A percentile compares a stretch with the other conserved stretches of the same genome.
Conservation (phyloP, 805 yeast genomes). For the Jamesozyma rosinii region DNA sequence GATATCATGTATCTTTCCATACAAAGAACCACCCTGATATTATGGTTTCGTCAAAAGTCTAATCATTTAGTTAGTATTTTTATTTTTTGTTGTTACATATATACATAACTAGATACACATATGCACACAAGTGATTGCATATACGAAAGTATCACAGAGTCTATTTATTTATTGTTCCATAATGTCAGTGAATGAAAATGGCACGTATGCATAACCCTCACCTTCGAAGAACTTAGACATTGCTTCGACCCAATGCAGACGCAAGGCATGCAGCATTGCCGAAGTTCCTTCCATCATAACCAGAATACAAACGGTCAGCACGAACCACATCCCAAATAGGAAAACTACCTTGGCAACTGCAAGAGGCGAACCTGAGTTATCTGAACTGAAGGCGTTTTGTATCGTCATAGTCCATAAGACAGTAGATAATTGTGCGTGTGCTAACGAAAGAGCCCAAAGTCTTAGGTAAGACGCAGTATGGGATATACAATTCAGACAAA, state of each 20-base stretch:
- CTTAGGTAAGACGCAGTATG: conserved; percentile 96
- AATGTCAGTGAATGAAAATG: conserved; percentile 55
- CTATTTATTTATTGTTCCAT: conserved; percentile 1
- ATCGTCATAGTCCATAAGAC: conserved; percentile 96
- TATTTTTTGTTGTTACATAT: neutral
- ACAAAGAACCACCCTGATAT: too few species aligned
- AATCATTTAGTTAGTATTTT: too few species aligned
- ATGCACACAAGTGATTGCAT: neutral
- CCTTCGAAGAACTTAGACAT: conserved; percentile 98
- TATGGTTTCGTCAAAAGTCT: too few species aligned
- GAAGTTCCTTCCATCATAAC: conserved; percentile 98
- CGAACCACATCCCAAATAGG: conserved; percentile 91
- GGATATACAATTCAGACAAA: conserved; percentile 94
- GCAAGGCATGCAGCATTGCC: conserved; percentile 96
- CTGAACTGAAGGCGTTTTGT: conserved; percentile 56
- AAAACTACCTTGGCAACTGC: conserved; percentile 71
- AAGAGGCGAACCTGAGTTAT: conserved; percentile 38
- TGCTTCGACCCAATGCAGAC: conserved; percentile 98
- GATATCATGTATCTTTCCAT: too few species aligned
- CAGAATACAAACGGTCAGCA: conserved; percentile 78
- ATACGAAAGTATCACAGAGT: neutral
- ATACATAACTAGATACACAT: neutral
- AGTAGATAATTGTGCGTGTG: conserved; percentile 92
- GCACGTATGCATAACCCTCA: conserved; percentile 84
- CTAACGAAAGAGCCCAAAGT: conserved; percentile 93